Base-by-base conservation (phyloP, 352 stramenopile genomes). In the Vaucheria bursata region DNA sequence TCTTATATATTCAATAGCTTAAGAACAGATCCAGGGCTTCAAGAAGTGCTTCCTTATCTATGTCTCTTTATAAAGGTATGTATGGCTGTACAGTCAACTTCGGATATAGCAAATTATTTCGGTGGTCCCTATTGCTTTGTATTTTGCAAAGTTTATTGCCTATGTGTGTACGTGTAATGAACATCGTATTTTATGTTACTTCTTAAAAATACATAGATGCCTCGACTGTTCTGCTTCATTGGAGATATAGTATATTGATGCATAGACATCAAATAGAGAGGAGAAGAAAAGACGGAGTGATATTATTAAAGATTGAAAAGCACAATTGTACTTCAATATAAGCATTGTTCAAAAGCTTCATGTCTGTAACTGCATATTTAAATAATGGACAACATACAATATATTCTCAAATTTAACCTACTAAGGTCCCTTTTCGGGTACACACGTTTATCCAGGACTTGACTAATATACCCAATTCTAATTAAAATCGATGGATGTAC, bases 21-120 rank as follows among this genome's bases (percentile, higher is more conserved):
- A 12, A 8, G 64, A 39, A 59, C 31, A 29, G 91, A 95, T 69
- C 89, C 90, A 5, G 90, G 91, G 3, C 92, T 95, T 72, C 90
- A 94, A 77, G 90, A 95, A 74, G 71, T 95, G 38, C 80, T 95
- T 77, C 90, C 91, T 0, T 94, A 95, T 77, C 90, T 95, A 34
- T 82, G 77, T 68, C 70, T 32, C 12, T 82, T 77, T 64, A 80
- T 82, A 31, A 66, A 80, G 38, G 32, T 69, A 38, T 50, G n/a
- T n/a, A n/a, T n/a, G n/a, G n/a, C n/a, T n/a, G n/a, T n/a, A n/a
- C n/a, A n/a, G n/a, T n/a, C n/a, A n/a, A n/a, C n/a, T n/a, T n/a
- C n/a, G n/a, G n/a, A n/a, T n/a, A n/a, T n/a, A n/a, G n/a, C n/a
- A 12, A 12, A 12, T 50, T 12, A 50, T 50, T 5, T 50, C 39